Base-by-base conservation (phyloP, 2,329 filamentous ascomycete species). In the Lithohypha guttulata region DNA sequence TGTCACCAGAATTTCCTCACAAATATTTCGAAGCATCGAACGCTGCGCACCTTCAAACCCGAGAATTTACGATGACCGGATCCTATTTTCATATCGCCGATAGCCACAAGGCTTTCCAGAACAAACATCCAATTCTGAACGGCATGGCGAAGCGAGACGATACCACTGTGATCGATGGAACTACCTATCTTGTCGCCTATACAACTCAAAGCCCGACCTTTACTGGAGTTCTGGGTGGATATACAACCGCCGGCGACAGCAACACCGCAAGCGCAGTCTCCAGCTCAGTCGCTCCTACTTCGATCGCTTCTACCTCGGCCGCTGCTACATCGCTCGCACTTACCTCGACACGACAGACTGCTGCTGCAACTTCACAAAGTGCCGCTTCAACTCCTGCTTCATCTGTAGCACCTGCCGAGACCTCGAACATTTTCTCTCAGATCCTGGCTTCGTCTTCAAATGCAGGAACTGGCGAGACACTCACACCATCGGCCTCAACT, bases 141-240 rank as follows among this genome's bases (percentile, higher is more conserved):
- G 37, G 45, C 11, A 39, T 49, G 44, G 46, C 40, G 25, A 49
- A 42, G 26, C 45, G 48, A 32, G 43, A 43, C 22, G 21, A 26
- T 15, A 38, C 46, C 19, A 49, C 35, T 23, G 46, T 42, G 4
- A 43, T 44, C 10, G 43, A 44, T 29, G 48, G 48, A 21, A 44
- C 42, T 10, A 46, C 49, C 20, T 43, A 46, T 27, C 48, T 47
- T 4, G 55, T 70, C 27, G 62, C 75, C 28, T 70, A 73, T 53
- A 61, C 72, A 31, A 75, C 71, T 0, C 60, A 67, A 20, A 50
- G 62, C 15, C 61, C 66, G 39, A 74, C 71, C 26, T 76, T 73
- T 47, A 56, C 60, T 11, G 71, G 69, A 18, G 59, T 61, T 2
- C 58, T 71, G 43, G 68, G 59, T 40, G 67, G 66, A 43, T 70